Evolutionary conservation across 2,329 filamentous ascomycete genomes (phyloP).

Genomic region (Ampelomyces quisqualis): DNA sequence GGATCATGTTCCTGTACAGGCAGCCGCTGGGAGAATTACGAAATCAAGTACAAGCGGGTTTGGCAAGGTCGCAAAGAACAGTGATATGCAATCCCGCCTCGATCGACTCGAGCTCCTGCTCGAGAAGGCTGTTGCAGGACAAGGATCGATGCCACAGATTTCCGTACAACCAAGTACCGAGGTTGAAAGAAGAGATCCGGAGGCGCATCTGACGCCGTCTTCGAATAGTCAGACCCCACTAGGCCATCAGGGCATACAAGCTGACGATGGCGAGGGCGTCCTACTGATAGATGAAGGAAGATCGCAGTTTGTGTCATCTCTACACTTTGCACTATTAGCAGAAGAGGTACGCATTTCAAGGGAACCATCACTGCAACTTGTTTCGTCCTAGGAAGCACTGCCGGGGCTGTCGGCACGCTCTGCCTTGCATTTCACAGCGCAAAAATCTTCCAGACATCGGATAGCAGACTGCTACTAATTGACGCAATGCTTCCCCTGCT

Average conservation of each 20-base stretch:
- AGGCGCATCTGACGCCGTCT: constrained; percentile 30
- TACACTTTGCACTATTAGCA: constrained; percentile 44
- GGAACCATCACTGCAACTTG: too few relatives aligned
- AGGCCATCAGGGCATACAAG: constrained; percentile 36
- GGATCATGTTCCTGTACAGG: constrained; percentile 27
- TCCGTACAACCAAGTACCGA: constrained; percentile 23
- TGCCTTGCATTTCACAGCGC: too few relatives aligned
- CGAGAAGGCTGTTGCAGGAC: constrained; percentile 35
- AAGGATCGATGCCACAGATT: constrained; percentile 13
- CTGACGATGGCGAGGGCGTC: constrained; percentile 41
- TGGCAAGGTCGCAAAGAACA: constrained; percentile 27
- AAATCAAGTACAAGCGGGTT: constrained; percentile 21
- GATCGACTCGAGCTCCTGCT: constrained; percentile 42
- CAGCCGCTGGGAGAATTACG: constrained; percentile 25
- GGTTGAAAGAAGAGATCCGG: constrained; percentile 22
- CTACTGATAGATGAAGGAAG: constrained; percentile 41
- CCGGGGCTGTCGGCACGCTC: too few relatives aligned
- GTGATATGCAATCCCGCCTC: constrained; percentile 40
- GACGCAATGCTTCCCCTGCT: too few relatives aligned
- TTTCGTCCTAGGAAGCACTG: too few relatives aligned
- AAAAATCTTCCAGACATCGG: too few relatives aligned
- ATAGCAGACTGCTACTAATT: too few relatives aligned
- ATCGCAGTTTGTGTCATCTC: constrained; percentile 44
- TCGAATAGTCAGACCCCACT: constrained; percentile 39
- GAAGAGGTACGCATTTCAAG: constrained; percentile 45